Evolutionary conservation across 495 filamentous ascomycete genomes (phyloP), one percentile per base, ranked within the genome.

Genomic region (Talaromyces nanjingensis): DNA sequence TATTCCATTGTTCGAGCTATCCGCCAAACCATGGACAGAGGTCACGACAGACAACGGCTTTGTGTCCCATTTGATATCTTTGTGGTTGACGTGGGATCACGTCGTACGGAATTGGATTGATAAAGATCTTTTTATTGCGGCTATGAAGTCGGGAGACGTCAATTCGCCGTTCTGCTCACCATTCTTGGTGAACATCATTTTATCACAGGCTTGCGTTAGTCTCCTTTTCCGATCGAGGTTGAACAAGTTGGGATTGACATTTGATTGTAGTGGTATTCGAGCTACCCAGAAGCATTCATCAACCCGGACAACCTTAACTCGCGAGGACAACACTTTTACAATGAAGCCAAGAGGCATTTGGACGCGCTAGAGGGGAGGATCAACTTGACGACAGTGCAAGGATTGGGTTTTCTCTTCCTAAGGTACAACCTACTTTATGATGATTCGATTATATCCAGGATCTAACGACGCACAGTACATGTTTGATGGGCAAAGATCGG

Each of bases 61-160:
- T 58, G 76, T 81, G 9, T 79, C 77, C 4, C 71, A 76, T 65
- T 68, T 80, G 5, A 60, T 81, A 5, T 76, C 74, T 1, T 59
- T 74, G 4, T 81, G 72, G 54, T 76, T 81, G 65, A 72, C 74
- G 8, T 80, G 76, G 77, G 71, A 77, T 57, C 69, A 74, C 18
- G 58, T 72, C 16, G 69, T 72, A 9, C 67, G 69, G 42, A 70
- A 74, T 24, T 75, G 65, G 65, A 69, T 81, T 39, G 73, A 78
- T 42, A 68, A 70, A 6, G 69, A 77, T 8, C 60, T 75, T 7
- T 79, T 81, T 65, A 49, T 78, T 14, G 57, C 66, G 11, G 75
- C 76, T 61, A 76, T 79, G 69, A 63, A 66, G 2, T 25, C 62
- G 1, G 70, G 69, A 6, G 59, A 68, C 1, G 34, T 70, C 8